Conservation (phyloP, 768 basidiomycete genomes). For the Zangia roseola region DNA sequence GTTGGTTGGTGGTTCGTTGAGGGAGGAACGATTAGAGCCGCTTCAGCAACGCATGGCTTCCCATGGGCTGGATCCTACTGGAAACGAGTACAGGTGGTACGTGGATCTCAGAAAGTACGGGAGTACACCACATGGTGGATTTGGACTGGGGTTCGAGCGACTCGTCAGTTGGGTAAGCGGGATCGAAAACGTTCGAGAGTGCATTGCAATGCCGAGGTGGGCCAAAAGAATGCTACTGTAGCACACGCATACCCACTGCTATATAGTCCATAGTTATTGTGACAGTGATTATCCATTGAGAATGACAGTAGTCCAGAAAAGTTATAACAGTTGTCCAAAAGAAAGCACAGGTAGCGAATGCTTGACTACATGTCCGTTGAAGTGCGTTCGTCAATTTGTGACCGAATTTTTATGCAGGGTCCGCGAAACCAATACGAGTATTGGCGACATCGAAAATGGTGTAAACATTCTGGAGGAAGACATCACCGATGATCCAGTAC, state of each 20-base stretch:
- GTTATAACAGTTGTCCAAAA: constrained; percentile 1
- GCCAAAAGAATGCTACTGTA: constrained; percentile 72
- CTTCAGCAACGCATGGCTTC: constrained; percentile 51
- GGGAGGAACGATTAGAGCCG: constrained; percentile 67
- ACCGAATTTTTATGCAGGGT: constrained; percentile 19
- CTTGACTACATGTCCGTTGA: not conserved
- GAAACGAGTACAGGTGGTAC: constrained; percentile 65
- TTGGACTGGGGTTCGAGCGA: constrained; percentile 94
- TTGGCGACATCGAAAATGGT: constrained; percentile 32
- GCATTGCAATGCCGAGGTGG: constrained; percentile 91
- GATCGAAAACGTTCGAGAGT: constrained; percentile 88
- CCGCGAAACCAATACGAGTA: constrained; percentile 42
- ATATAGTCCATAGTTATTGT: not conserved
- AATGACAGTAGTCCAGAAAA: not conserved
- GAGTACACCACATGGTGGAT: constrained; percentile 90
- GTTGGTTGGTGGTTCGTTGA: constrained; percentile 86
- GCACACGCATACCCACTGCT: not conserved
- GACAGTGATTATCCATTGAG: not conserved
- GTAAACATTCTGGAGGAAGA: constrained; percentile 35
- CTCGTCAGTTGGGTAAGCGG: constrained; percentile 86
- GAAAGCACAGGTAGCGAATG: not conserved
- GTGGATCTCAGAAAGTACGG: constrained; percentile 81
- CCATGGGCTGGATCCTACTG: constrained; percentile 43
- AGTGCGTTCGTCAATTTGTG: not conserved
- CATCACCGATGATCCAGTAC: constrained; percentile 36